Conservation (phyloP, 1,284 basidiomycete species). For the Ceratobasidium theobromae region DNA sequence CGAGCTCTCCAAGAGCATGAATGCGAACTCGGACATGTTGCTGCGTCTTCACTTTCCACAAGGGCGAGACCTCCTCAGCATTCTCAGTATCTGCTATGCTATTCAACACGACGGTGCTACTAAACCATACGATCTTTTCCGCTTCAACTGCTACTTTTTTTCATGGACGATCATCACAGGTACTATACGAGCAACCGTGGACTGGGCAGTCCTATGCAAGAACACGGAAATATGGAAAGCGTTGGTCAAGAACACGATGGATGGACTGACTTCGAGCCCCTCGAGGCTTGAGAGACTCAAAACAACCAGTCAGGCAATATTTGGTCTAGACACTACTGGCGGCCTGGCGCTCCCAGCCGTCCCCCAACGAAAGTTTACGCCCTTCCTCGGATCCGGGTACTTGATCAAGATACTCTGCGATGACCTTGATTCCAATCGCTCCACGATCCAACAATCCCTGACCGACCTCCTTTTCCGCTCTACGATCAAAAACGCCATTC, state of each 20-base stretch:
- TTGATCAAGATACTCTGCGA: neutral
- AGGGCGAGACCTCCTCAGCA: neutral
- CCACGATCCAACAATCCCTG: neutral
- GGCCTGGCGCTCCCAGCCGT: too few relatives aligned
- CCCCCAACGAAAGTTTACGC: too few relatives aligned
- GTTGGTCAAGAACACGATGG: neutral
- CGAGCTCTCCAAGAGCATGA: neutral
- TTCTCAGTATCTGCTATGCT: slow-evolving; percentile 15
- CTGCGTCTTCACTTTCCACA: neutral
- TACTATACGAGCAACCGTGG: neutral
- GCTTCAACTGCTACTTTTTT: slow-evolving; percentile 29
- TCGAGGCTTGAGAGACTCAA: neutral
- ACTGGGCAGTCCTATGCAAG: slow-evolving; percentile 4
- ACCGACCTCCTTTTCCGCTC: neutral
- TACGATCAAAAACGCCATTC: neutral
- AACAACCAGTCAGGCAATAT: too few relatives aligned
- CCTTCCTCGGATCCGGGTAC: neutral
- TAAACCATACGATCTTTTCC: slow-evolving; percentile 4
- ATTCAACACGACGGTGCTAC: slow-evolving; percentile 1
- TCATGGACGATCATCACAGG: slow-evolving; percentile 15
- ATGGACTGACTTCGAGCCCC: neutral
- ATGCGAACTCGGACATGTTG: neutral
- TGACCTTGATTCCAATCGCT: slow-evolving; percentile 5
- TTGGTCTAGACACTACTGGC: too few relatives aligned
- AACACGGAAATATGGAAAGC: slow-evolving; percentile 3